phyloP scores from a whole-genome alignment of 1,284 basidiomycete genomes.

The Sanghuangporus weigelae region DNA sequence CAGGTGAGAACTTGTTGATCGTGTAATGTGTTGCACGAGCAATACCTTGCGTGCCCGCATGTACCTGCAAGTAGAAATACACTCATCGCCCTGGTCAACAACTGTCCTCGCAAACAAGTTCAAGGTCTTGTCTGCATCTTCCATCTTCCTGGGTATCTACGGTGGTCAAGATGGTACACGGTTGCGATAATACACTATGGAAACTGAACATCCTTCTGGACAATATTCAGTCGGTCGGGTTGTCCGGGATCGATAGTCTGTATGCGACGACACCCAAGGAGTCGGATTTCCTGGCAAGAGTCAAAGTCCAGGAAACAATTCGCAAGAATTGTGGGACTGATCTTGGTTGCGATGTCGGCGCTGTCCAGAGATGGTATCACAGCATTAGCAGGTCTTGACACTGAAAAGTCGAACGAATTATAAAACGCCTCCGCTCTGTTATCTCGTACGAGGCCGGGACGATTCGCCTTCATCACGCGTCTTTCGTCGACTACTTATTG shows the following conservation, averaged over 20 bases:
- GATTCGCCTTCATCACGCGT: not conserved
- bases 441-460: not conserved
- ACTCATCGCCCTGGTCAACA: no score
- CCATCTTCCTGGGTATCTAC: conserved; percentile 4
- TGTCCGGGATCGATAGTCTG: not conserved
- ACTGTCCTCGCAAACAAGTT: no score
- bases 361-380: not conserved
- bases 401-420: not conserved
- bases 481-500: not conserved
- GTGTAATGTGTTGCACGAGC: no score
- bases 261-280: not conserved
- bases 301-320: not conserved
- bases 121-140: no score
- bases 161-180: not conserved
- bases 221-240: not conserved
- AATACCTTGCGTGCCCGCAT: no score
- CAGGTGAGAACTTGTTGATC: no score
- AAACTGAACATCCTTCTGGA: not conserved
- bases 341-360: not conserved
- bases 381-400: not conserved
- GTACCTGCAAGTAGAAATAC: no score
- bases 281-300: not conserved
- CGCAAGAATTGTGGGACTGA: not conserved
- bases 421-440: not conserved
- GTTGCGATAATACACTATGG: not conserved